phyloP scores from a whole-genome alignment of 179 eudicot genomes.

The Spergularia azorica region DNA sequence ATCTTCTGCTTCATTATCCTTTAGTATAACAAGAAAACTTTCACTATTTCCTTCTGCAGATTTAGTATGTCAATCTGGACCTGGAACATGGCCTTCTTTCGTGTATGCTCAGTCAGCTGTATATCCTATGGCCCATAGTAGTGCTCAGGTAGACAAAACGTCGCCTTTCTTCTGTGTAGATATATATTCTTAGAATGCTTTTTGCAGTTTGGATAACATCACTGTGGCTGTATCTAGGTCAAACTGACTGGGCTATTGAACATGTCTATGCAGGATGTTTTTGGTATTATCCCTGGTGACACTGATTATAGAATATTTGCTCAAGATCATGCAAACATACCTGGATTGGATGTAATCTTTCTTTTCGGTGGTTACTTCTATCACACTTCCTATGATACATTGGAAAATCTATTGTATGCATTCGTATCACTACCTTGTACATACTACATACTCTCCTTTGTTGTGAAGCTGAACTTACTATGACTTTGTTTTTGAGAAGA shows the following conservation, averaged over 20 bases:
- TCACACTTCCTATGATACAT: slow-evolving; percentile 85
- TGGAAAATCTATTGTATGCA: slow-evolving; percentile 92
- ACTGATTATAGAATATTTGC: slow-evolving; percentile 97
- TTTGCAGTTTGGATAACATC: not conserved
- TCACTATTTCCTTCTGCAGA: slow-evolving; percentile 47
- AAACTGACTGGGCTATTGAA: slow-evolving; percentile 3
- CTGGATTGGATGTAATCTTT: slow-evolving; percentile 92
- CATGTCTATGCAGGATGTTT: slow-evolving; percentile 67
- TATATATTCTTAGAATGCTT: not conserved
- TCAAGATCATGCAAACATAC: slow-evolving; percentile 76
- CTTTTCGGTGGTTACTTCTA: slow-evolving; percentile 93
- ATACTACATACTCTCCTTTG: slow-evolving; percentile 40
- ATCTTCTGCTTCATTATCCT: not conserved
- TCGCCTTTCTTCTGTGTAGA: too few species aligned
- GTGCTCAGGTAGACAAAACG: slow-evolving; percentile 71
- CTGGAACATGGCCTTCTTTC: slow-evolving; percentile 93
- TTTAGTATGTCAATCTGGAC: slow-evolving; percentile 97
- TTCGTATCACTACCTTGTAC: slow-evolving; percentile 35
- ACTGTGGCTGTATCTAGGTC: not conserved
- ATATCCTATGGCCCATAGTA: slow-evolving; percentile 97
- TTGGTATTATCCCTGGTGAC: slow-evolving; percentile 84
- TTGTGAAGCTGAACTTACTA: slow-evolving; percentile 18
- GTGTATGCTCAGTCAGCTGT: slow-evolving; percentile 87
- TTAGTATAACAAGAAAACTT: not conserved
- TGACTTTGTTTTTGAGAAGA: too few species aligned